Percentiles rank a stretch among this genome's conserved stretches.
Evolutionary conservation across 805 yeast species (phyloP).

Genomic region (Torulaspora gathmanii): DNA sequence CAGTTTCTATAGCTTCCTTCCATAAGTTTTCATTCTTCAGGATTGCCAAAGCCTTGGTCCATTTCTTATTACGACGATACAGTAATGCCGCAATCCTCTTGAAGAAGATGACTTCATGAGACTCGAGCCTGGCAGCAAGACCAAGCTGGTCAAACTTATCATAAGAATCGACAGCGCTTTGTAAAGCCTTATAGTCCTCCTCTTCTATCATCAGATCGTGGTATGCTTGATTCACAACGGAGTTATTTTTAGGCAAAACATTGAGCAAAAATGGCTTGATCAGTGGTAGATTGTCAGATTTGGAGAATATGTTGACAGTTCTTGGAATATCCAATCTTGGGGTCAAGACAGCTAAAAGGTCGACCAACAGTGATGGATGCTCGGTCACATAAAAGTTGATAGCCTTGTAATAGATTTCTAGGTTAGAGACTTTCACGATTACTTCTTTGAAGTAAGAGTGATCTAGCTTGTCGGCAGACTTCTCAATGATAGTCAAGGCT

Average conservation of each 20-base stretch:
- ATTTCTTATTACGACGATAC: slow-evolving; percentile 91
- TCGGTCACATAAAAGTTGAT: slow-evolving; percentile 89
- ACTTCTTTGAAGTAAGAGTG: slow-evolving; percentile 93
- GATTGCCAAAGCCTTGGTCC: slow-evolving; percentile 81
- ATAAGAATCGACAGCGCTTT: slow-evolving; percentile 79
- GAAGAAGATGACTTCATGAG: slow-evolving; percentile 85
- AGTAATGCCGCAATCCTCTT: slow-evolving; percentile 94
- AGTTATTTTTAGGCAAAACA: slow-evolving; percentile 83
- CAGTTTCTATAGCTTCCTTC: slow-evolving; percentile 92
- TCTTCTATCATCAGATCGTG: slow-evolving; percentile 95
- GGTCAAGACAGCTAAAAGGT: slow-evolving; percentile 73
- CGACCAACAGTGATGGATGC: slow-evolving; percentile 87
- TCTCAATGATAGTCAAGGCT: slow-evolving; percentile 92
- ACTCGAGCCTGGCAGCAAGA: slow-evolving; percentile 87
- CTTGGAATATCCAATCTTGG: slow-evolving; percentile 92
- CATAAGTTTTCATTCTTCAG: slow-evolving; percentile 89
- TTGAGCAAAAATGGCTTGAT: slow-evolving; percentile 92
- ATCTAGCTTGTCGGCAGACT: slow-evolving; percentile 86
- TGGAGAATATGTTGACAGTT: slow-evolving; percentile 89
- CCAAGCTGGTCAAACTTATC: slow-evolving; percentile 91
- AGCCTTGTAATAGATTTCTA: slow-evolving; percentile 96
- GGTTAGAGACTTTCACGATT: slow-evolving; percentile 87
- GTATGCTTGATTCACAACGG: slow-evolving; percentile 90
- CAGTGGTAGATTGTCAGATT: slow-evolving; percentile 93
- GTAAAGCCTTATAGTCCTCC: slow-evolving; percentile 87